Evolutionary conservation across 1,284 basidiomycete genomes (phyloP).

Genomic region (Inonotus hispidus): DNA sequence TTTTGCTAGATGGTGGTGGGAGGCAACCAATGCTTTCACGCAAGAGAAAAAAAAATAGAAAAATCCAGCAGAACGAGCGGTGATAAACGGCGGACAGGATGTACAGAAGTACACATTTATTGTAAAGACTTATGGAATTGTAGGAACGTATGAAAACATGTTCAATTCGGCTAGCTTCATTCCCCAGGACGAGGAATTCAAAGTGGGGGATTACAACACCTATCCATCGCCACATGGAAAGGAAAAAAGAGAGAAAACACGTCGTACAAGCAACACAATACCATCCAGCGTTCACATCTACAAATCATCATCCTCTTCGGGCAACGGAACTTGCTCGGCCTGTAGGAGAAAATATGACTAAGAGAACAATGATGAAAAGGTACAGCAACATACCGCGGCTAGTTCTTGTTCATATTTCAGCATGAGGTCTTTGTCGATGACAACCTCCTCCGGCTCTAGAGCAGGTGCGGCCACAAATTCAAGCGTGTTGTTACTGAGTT

Average conservation of each 20-base stretch:
- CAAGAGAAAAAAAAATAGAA: background rate
- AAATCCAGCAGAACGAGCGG: background rate
- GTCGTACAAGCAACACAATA: background rate
- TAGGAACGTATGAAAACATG: conserved; percentile 6
- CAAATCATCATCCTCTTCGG: conserved; percentile 76
- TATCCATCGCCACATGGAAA: background rate
- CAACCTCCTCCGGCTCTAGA: conserved; percentile 90
- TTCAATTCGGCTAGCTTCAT: conserved; percentile 2
- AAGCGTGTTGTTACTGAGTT: conserved; percentile 70
- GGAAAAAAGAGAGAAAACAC: background rate
- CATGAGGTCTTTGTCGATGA: conserved; percentile 81
- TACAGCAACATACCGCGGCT: conserved; percentile 43
- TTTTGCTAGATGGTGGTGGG: background rate
- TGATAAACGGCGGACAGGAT: background rate
- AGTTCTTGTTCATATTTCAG: conserved; percentile 81
- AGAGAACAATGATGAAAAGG: background rate
- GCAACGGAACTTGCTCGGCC: conserved; percentile 73
- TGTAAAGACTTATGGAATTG: no score
- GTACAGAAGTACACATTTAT: conserved; percentile 5
- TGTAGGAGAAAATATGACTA: conserved; percentile 24
- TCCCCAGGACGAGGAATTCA: background rate
- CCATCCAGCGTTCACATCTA: conserved; percentile 30
- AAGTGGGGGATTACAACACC: no score
- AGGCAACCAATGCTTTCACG: background rate
- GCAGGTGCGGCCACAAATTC: conserved; percentile 98